Evolutionary conservation across 108 stramenopile genomes (phyloP).

Genomic region (Skeletonema potamos): DNA sequence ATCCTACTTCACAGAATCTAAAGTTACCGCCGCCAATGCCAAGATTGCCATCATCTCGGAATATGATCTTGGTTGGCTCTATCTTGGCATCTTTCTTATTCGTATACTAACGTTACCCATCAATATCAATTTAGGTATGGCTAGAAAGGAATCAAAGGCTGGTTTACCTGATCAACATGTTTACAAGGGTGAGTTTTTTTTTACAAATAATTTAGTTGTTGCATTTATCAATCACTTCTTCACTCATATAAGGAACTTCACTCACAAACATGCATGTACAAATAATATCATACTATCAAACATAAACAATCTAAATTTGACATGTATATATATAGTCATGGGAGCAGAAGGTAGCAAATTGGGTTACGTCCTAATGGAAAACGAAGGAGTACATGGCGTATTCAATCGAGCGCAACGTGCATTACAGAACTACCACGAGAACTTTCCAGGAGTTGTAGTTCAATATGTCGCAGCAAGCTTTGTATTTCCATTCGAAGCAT

Average conservation of each 20-base stretch:
- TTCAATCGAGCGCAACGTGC: conserved; percentile 35
- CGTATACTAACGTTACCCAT: conserved; percentile 8
- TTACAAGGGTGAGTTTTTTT: conserved; percentile 13
- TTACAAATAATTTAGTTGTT: not conserved
- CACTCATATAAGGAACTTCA: not conserved
- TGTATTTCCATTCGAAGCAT: conserved; percentile 13
- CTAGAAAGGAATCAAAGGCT: conserved; percentile 21
- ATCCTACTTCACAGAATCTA: not conserved
- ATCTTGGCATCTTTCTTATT: conserved; percentile 11
- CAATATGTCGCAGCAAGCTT: conserved; percentile 12
- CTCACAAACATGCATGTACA: not conserved
- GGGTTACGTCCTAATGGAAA: conserved; percentile 35
- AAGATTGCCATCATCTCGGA: conserved; percentile 18
- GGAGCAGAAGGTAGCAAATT: conserved; percentile 11
- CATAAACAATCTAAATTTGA: not conserved
- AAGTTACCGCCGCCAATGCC: not conserved
- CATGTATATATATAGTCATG: not conserved
- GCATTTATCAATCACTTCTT: not conserved
- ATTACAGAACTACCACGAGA: conserved; percentile 22
- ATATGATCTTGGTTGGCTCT: conserved; percentile 31
- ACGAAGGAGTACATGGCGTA: conserved; percentile 8
- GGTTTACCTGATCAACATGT: conserved; percentile 30
- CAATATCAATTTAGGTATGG: conserved; percentile 5
- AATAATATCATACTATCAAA: too few species aligned
- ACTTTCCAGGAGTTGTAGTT: conserved; percentile 9